These are phyloP conservation scores for Sporothrix variecibatus DNA, from an alignment of 2,329 filamentous ascomycete species.

Conservation along the genomic window DNA sequence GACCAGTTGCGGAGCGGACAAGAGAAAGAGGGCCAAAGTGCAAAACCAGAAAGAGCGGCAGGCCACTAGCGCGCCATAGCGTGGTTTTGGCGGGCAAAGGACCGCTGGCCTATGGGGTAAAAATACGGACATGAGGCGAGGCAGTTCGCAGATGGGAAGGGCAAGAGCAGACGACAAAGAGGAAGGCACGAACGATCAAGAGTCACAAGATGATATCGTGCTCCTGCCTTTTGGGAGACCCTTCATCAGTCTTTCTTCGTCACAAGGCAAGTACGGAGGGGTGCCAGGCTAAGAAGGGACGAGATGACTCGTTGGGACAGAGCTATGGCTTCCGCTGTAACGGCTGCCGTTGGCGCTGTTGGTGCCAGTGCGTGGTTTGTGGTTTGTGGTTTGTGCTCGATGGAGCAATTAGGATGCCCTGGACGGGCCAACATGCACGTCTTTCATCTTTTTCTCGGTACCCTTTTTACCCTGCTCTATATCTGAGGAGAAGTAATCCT, in stretches of 20 bases:
- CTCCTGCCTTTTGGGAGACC: neutral
- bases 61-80: neutral
- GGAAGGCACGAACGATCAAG: neutral
- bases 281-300: neutral
- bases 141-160: neutral
- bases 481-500: neutral
- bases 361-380: neutral
- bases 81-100: neutral
- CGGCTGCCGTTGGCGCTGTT: neutral
- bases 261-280: neutral
- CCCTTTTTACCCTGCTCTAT: neutral
- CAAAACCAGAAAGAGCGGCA: neutral
- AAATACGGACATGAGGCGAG: neutral
- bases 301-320: neutral
- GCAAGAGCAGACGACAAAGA: neutral
- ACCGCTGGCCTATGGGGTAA: neutral
- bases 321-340: neutral
- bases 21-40: neutral
- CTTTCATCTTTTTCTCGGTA: slow-evolving; percentile 3
- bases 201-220: neutral
- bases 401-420: neutral
- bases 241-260: neutral
- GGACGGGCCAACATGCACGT: neutral
- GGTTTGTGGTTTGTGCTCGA: neutral
- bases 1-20: neutral